Evolutionary conservation across 192 early-diverging fungal genomes (phyloP).

Genomic region (Pecoramyces ruminantium): DNA sequence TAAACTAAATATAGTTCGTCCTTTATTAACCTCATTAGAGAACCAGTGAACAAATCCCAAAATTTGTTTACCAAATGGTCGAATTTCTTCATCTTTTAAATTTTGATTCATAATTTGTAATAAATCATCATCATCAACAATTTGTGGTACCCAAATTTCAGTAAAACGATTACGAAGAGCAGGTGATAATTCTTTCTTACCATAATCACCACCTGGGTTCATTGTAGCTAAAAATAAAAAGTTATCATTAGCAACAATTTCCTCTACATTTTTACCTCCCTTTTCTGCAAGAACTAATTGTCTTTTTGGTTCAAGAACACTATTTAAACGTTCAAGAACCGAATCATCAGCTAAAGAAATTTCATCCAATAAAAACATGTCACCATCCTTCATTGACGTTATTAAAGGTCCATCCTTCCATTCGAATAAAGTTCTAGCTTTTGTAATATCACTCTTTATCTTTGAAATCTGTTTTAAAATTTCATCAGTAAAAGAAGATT

Average conservation of each 20-base stretch:
- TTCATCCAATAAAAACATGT: slow-evolving; percentile 90
- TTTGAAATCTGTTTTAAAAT: background rate
- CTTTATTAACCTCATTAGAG: slow-evolving; percentile 28
- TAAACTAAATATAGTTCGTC: slow-evolving; percentile 45
- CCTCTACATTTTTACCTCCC: slow-evolving; percentile 51
- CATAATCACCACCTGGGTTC: slow-evolving; percentile 99
- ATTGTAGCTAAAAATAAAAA: slow-evolving; percentile 96
- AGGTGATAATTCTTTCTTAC: slow-evolving; percentile 94
- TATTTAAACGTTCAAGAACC: slow-evolving; percentile 89
- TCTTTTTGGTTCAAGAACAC: slow-evolving; percentile 74
- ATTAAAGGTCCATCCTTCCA: slow-evolving; percentile 96
- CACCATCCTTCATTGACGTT: slow-evolving; percentile 68
- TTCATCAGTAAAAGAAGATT: background rate
- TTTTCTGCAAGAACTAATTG: slow-evolving; percentile 82
- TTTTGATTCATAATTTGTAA: slow-evolving; percentile 19
- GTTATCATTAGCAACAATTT: slow-evolving; percentile 38
- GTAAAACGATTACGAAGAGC: slow-evolving; percentile 96
- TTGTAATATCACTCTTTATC: slow-evolving; percentile 15
- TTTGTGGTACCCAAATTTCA: slow-evolving; percentile 90
- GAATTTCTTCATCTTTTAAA: slow-evolving; percentile 9
- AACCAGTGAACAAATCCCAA: slow-evolving; percentile 75
- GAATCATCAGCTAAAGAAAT: slow-evolving; percentile 97
- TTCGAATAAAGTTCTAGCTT: slow-evolving; percentile 57
- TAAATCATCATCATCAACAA: slow-evolving; percentile 61
- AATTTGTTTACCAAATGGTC: slow-evolving; percentile 25